phyloP scores from a whole-genome alignment of 768 basidiomycete genomes.

The Suillus fuscotomentosus region DNA sequence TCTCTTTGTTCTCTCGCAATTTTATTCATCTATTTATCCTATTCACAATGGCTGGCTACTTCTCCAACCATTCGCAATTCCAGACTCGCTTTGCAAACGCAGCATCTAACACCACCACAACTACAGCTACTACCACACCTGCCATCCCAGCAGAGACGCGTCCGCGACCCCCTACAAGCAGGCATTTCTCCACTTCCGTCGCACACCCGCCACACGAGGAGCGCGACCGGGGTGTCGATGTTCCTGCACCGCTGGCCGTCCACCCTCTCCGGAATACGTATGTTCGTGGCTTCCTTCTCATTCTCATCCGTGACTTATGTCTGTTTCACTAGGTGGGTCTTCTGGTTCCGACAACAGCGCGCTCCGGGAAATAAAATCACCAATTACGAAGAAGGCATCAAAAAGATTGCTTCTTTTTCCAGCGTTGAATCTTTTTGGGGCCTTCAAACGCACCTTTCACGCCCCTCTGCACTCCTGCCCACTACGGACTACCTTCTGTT shows the following conservation, averaged over 20 bases:
- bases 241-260: constrained; percentile 37
- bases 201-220: constrained; percentile 29
- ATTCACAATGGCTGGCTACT: constrained; percentile 63
- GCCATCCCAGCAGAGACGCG: constrained; percentile 20
- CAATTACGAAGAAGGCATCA: constrained; percentile 94
- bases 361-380: constrained; percentile 86
- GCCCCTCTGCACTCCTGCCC: constrained; percentile 79
- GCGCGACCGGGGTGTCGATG: constrained; percentile 27
- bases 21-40: constrained; percentile 24
- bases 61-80: constrained; percentile 75
- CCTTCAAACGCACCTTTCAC: constrained; percentile 85
- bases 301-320: constrained; percentile 9
- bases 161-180: constrained; percentile 57
- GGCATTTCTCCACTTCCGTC: constrained; percentile 71
- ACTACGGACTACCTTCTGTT: constrained; percentile 96
- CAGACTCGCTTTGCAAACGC: constrained; percentile 42
- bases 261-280: constrained; percentile 88
- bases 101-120: not conserved
- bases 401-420: constrained; percentile 86
- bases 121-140: constrained; percentile 15
- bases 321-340: constrained; percentile 66
- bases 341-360: constrained; percentile 91
- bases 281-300: constrained; percentile 51
- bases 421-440: constrained; percentile 98
- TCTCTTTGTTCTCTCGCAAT: not conserved